Evolutionary conservation across 2,329 filamentous ascomycete genomes (phyloP).

Genomic region (Colletotrichum horii): DNA sequence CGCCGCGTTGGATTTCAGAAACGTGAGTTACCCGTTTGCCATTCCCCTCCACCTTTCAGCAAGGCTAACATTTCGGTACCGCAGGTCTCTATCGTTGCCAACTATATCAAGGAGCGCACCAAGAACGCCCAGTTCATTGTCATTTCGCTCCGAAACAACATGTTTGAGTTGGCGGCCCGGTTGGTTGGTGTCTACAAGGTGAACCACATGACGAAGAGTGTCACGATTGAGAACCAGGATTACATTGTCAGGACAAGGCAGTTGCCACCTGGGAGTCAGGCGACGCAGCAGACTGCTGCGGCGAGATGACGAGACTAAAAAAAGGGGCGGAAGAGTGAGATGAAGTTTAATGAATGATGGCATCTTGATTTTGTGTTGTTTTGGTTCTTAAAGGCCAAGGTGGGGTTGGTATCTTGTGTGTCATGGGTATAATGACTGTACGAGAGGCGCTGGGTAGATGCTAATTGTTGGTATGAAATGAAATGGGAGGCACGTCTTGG

Average conservation of each 20-base stretch:
- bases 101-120: slow-evolving; percentile 98
- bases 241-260: slow-evolving; percentile 61
- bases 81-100: slow-evolving; percentile 94
- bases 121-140: slow-evolving; percentile 99
- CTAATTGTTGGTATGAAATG: slow-evolving; percentile 6
- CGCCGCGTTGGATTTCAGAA: slow-evolving; percentile 95
- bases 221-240: slow-evolving; percentile 85
- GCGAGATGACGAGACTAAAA: not conserved
- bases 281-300: slow-evolving; percentile 14
- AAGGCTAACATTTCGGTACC: slow-evolving; percentile 4
- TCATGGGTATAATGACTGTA: slow-evolving; percentile 23
- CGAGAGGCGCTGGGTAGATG: slow-evolving; percentile 19
- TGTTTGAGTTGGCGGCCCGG: slow-evolving; percentile 97
- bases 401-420: not conserved
- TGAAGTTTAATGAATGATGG: slow-evolving; percentile 20
- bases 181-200: slow-evolving; percentile 99
- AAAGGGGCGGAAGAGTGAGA: not conserved
- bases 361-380: not conserved
- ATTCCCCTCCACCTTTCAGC: not conserved
- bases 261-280: slow-evolving; percentile 33
- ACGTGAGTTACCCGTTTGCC: slow-evolving; percentile 66
- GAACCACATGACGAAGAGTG: slow-evolving; percentile 97
- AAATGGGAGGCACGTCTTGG: not conserved
- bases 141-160: slow-evolving; percentile 97
- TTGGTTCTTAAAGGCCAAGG: not conserved